These are phyloP conservation scores for Prunus kanzakura DNA, from an alignment of 306 rosid species.

Conservation along the genomic window DNA sequence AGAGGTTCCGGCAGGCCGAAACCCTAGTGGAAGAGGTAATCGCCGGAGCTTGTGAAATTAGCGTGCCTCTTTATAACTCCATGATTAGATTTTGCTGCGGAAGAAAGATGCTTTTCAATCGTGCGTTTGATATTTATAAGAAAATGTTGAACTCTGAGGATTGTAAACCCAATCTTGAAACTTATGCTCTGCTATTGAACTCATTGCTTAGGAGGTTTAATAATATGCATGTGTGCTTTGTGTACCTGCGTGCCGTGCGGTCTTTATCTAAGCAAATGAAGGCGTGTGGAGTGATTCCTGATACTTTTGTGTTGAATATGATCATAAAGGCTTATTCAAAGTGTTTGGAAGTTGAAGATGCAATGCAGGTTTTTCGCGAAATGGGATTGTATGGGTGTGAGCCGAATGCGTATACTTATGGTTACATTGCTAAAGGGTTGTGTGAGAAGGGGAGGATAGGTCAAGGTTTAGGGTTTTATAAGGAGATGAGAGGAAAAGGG, in stretches of 20 bases:
- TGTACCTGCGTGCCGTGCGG: slow-evolving; percentile 65
- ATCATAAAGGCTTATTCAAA: slow-evolving; percentile 75
- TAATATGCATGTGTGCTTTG: slow-evolving; percentile 59
- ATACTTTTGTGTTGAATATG: slow-evolving; percentile 76
- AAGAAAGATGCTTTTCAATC: slow-evolving; percentile 55
- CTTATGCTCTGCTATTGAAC: slow-evolving; percentile 58
- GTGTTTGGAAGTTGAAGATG: slow-evolving; percentile 81
- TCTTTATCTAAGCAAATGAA: slow-evolving; percentile 79
- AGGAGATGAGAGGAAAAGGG: slow-evolving; percentile 64
- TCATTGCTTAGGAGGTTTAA: slow-evolving; percentile 71
- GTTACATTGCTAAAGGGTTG: slow-evolving; percentile 71
- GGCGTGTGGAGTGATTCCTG: slow-evolving; percentile 76
- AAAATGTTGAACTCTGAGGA: slow-evolving; percentile 59
- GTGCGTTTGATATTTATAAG: slow-evolving; percentile 77
- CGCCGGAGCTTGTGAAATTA: slow-evolving; percentile 77
- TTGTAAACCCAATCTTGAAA: slow-evolving; percentile 69
- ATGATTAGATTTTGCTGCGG: slow-evolving; percentile 66
- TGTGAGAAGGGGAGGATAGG: slow-evolving; percentile 92
- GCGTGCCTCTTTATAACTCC: slow-evolving; percentile 67
- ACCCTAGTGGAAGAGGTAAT: slow-evolving; percentile 81
- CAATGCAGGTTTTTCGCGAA: slow-evolving; percentile 60
- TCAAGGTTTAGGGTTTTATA: slow-evolving; percentile 66
- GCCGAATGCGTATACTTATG: slow-evolving; percentile 72
- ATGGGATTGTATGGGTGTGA: slow-evolving; percentile 89
- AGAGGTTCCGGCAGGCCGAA: slow-evolving; percentile 59